Conservation (phyloP, 257 asterid genomes). For the Phtheirospermum japonicum region DNA sequence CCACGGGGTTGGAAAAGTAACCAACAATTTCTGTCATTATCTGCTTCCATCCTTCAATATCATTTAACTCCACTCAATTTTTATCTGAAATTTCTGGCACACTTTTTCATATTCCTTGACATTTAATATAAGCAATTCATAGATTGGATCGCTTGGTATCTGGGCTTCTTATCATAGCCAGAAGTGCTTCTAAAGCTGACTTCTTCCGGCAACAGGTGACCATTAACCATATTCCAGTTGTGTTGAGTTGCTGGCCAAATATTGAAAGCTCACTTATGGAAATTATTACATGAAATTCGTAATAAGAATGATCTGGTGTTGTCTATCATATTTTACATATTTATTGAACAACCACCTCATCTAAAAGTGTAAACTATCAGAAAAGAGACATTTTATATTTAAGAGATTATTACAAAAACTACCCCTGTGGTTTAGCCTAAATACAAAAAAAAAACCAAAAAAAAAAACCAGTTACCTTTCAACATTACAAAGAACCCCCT, state of each 20-base stretch:
- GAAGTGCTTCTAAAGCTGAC: conserved; percentile 87
- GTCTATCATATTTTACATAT: background rate
- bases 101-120: conserved; percentile 47
- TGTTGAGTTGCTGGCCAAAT: conserved; percentile 6
- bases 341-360: conserved; percentile 2
- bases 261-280: conserved; percentile 2
- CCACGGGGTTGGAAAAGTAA: conserved; percentile 17
- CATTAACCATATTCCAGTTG: conserved; percentile 22
- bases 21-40: conserved; percentile 10
- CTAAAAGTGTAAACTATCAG: background rate
- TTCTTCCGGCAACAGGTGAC: conserved; percentile 82
- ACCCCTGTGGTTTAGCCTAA: no score
- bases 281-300: background rate
- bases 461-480: no score
- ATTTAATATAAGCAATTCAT: conserved; percentile 65
- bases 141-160: conserved; percentile 95
- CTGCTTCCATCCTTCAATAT: conserved; percentile 1
- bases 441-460: no score
- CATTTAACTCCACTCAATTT: conserved; percentile 8
- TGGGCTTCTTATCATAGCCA: conserved; percentile 94
- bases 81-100: conserved; percentile 21
- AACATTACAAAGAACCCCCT: no score
- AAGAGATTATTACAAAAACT: no score
- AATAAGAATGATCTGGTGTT: conserved; percentile 3
- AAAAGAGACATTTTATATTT: conserved; percentile 6